phyloP scores from a whole-genome alignment of 106 monocot species.

The Platanthera zijinensis region DNA sequence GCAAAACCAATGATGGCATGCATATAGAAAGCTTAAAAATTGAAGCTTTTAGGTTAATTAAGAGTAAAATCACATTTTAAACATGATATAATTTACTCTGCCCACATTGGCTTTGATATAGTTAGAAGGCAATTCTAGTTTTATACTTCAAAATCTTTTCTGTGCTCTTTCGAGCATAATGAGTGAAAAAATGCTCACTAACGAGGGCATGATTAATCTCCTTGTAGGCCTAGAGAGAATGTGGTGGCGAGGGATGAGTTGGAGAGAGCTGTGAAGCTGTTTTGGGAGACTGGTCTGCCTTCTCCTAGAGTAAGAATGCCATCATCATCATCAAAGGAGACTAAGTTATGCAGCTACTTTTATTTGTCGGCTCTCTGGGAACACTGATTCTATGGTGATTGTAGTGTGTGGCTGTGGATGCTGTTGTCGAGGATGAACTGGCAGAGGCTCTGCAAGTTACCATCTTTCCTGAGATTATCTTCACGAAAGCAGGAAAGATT shows the following conservation, averaged over 20 bases:
- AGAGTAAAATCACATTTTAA: too few relatives aligned
- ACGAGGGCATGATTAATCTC: background rate
- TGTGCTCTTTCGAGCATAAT: too few relatives aligned
- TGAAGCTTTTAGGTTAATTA: background rate
- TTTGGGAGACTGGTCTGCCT: slow-evolving; percentile 72
- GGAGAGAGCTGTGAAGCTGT: slow-evolving; percentile 70
- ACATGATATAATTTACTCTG: too few relatives aligned
- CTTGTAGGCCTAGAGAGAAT: slow-evolving; percentile 64
- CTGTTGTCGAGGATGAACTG: slow-evolving; percentile 60
- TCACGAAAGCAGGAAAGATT: slow-evolving; percentile 89
- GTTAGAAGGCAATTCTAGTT: too few relatives aligned
- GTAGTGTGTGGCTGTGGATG: slow-evolving; percentile 91
- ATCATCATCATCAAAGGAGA: background rate
- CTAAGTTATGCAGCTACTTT: background rate
- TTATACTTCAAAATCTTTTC: too few relatives aligned
- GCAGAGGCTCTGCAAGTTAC: slow-evolving; percentile 55
- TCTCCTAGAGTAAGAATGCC: slow-evolving; percentile 60
- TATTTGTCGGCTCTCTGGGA: too few relatives aligned
- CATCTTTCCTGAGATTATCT: slow-evolving; percentile 69
- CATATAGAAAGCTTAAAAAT: background rate
- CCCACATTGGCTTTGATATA: too few relatives aligned
- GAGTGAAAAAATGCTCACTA: too few relatives aligned
- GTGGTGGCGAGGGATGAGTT: slow-evolving; percentile 58
- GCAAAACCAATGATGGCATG: background rate
- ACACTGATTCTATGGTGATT: background rate